Base-by-base conservation (phyloP, 768 basidiomycete species). In the Multifurca ochricompacta region DNA sequence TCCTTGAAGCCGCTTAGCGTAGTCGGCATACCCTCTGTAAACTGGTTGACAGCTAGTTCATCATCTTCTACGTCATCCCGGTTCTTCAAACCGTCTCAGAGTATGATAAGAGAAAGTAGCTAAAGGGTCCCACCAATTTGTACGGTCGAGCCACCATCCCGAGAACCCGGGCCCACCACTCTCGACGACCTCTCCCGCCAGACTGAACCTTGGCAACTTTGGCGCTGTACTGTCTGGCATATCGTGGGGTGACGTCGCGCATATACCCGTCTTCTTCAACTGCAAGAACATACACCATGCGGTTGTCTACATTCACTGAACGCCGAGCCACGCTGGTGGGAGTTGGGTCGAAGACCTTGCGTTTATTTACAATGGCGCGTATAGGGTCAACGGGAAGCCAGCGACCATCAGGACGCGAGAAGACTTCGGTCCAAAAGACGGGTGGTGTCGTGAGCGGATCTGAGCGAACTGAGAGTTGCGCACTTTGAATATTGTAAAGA, bases 401-500 rank as follows among this genome's bases (percentile, higher is more conserved):
- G 32, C 85, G 81, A 13, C 77, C 81, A 70, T 96, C 92, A 6
- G 93, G 82, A 19, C 90, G 83, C 7, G 91, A 94, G 70, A 93
- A 99, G 0, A 96, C 90, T 69, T 99, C 96, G 0, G 88, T 90
- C 96, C 96, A 99, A 68, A 93, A 91, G 3, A 93, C 85, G 1
- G 95, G 94, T 3, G 91, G 84, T 9, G 82, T 82, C 48, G 59
- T 74, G 34, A 70, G 72, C 47, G 84, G 85, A 68, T 87, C 79
- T 44, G 75, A 70, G 6, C 70, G 64, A 41, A n/a, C 62, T 62
- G 19, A 13, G n/a, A n/a, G n/a, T n/a, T 37, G 19, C 8, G 14
- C 3, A 16, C 28, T 4, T 37, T 8, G 43, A 53, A 2, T 3
- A 27, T 14, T 8, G 37, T 11, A 11, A 48, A 14, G 23, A 27